Evolutionary conservation across 805 yeast species (phyloP).

Genomic region (Metschnikowia picachoensis): DNA sequence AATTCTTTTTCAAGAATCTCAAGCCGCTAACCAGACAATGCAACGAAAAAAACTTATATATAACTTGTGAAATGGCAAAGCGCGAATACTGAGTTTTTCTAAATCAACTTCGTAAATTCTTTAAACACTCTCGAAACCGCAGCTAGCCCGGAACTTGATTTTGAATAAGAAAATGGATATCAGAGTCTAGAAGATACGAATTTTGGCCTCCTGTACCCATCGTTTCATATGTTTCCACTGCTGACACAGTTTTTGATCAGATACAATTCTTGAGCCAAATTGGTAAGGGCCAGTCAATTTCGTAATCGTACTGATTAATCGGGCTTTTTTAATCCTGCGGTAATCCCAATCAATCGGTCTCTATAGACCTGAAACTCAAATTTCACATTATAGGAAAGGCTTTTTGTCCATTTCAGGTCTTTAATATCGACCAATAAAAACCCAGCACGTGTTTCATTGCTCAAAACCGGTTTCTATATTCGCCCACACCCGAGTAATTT

Average conservation of each 20-base stretch:
- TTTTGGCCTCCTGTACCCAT: neutral
- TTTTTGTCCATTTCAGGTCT: neutral
- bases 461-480: neutral
- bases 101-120: too few species aligned
- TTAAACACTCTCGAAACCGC: too few species aligned
- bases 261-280: too few species aligned
- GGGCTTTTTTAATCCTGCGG: neutral
- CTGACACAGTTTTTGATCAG: neutral
- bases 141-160: too few species aligned
- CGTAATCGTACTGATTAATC: neutral
- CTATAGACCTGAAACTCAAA: neutral
- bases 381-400: neutral
- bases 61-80: too few species aligned
- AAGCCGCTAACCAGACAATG: too few species aligned
- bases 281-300: neutral
- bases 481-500: neutral
- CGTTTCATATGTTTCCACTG: neutral
- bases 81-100: too few species aligned
- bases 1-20: too few species aligned
- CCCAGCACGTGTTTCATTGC: neutral
- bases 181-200: too few species aligned
- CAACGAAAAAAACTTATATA: too few species aligned
- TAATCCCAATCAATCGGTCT: neutral
- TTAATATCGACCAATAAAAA: neutral
- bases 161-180: too few species aligned